These are phyloP conservation scores for Eimeria tenella DNA, from an alignment of 169 alveolate genomes.

Conservation along the genomic window DNA sequence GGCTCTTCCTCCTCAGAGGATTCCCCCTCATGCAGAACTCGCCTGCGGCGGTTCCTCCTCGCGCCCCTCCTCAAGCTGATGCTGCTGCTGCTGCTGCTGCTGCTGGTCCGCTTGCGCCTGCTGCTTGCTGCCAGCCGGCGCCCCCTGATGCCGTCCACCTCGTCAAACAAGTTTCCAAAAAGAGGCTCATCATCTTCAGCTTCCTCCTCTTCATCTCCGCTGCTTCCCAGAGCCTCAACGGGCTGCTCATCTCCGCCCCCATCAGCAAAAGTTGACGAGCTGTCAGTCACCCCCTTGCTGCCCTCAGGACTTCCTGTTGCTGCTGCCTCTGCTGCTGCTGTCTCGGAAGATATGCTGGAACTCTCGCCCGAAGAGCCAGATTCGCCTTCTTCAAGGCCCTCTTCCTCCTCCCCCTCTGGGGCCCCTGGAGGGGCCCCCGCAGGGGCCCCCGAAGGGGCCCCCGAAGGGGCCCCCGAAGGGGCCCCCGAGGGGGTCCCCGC, in stretches of 20 bases:
- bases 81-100: not conserved
- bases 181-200: not conserved
- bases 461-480: too few species aligned
- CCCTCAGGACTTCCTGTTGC: not conserved
- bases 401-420: too few species aligned
- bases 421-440: too few species aligned
- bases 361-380: too few species aligned
- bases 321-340: not conserved
- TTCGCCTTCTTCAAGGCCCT: too few species aligned
- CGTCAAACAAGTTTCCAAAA: not conserved
- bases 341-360: not conserved
- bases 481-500: too few species aligned
- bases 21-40: too few species aligned
- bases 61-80: too few species aligned
- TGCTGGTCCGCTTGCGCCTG: not conserved
- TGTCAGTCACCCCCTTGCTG: not conserved
- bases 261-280: not conserved
- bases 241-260: not conserved
- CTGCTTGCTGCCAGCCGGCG: not conserved
- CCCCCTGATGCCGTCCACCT: not conserved
- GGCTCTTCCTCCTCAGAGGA: too few species aligned
- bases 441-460: too few species aligned
- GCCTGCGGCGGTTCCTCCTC: too few species aligned
- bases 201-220: conserved; percentile 2
- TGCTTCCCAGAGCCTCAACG: not conserved